Percentiles rank a stretch among this genome's conserved stretches.
These are phyloP conservation scores for Tillandsia leiboldiana DNA, from an alignment of 176 grass and related monocot genomes.

Conservation along the genomic window DNA sequence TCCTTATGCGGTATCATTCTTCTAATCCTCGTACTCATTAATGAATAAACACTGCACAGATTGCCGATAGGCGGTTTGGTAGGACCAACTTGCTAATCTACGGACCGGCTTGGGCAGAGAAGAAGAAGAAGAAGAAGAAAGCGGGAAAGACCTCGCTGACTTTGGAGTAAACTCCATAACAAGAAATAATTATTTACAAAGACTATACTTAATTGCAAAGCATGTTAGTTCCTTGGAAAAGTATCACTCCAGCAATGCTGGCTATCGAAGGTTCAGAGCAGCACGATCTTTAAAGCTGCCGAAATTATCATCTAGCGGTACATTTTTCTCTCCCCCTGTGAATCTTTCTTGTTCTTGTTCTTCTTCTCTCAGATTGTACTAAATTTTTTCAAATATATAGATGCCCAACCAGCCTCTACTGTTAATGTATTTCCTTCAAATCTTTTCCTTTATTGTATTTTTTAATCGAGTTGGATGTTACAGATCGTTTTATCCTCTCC, in stretches of 20 bases:
- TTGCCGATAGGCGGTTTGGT: conserved; percentile 91
- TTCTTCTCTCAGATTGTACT: not conserved
- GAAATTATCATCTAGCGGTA: not conserved
- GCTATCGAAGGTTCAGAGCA: not conserved
- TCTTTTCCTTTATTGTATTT: too few species aligned
- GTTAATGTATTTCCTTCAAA: not conserved
- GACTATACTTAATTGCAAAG: not conserved
- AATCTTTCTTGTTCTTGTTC: not conserved
- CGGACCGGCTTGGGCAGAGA: conserved; percentile 76
- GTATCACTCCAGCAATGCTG: not conserved
- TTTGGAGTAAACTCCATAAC: conserved; percentile 6
- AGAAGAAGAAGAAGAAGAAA: conserved; percentile 72
- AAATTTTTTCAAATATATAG: not conserved
- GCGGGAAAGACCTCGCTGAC: conserved; percentile 15
- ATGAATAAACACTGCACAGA: conserved; percentile 33
- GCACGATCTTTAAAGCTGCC: not conserved
- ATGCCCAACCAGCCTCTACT: not conserved
- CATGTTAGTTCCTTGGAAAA: not conserved
- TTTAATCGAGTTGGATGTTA: too few species aligned
- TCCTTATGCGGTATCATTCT: not conserved
- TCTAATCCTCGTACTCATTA: not conserved
- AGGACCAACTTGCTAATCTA: conserved; percentile 92
- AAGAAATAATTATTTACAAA: not conserved
- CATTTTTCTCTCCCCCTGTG: not conserved
- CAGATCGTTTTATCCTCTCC: too few species aligned